These are phyloP conservation scores for Tricholoma bakamatsutake DNA, from an alignment of 768 basidiomycete genomes.

Conservation along the genomic window DNA sequence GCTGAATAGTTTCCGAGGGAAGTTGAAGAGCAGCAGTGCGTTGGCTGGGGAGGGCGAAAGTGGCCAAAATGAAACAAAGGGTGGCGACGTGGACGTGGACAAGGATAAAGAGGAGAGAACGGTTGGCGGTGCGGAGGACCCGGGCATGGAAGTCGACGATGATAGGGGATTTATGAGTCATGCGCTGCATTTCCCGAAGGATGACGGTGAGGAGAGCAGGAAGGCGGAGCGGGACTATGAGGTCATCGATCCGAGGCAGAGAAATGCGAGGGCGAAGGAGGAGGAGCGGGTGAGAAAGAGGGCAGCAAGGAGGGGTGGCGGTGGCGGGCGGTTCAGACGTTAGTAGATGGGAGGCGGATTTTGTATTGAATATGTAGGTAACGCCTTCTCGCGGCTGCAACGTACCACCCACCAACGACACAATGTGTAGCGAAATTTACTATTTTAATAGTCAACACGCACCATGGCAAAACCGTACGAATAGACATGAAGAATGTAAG, in stretches of 20 bases:
- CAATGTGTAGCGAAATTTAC: too few relatives aligned
- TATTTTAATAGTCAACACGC: too few relatives aligned
- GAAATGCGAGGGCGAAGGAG: constrained; percentile 69
- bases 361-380: too few relatives aligned
- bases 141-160: constrained; percentile 69
- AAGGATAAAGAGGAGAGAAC: constrained; percentile 14
- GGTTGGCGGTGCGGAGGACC: constrained; percentile 30
- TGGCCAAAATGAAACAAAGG: constrained; percentile 14
- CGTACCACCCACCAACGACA: too few relatives aligned
- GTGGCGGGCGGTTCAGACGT: constrained; percentile 21
- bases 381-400: too few relatives aligned
- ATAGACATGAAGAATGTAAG: too few relatives aligned
- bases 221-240: constrained; percentile 86
- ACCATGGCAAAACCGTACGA: too few relatives aligned
- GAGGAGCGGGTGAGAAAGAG: constrained; percentile 70
- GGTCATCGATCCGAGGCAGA: constrained; percentile 77
- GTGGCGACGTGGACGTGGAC: constrained; percentile 17
- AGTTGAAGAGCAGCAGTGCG: constrained; percentile 45
- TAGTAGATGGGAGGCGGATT: too few relatives aligned
- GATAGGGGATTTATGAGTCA: constrained; percentile 74
- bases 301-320: constrained; percentile 27
- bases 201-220: constrained; percentile 62
- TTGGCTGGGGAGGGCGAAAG: constrained; percentile 17
- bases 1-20: constrained; percentile 64
- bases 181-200: constrained; percentile 71